Conservation (phyloP, 352 stramenopile species). For the Plasmopara viticola region DNA sequence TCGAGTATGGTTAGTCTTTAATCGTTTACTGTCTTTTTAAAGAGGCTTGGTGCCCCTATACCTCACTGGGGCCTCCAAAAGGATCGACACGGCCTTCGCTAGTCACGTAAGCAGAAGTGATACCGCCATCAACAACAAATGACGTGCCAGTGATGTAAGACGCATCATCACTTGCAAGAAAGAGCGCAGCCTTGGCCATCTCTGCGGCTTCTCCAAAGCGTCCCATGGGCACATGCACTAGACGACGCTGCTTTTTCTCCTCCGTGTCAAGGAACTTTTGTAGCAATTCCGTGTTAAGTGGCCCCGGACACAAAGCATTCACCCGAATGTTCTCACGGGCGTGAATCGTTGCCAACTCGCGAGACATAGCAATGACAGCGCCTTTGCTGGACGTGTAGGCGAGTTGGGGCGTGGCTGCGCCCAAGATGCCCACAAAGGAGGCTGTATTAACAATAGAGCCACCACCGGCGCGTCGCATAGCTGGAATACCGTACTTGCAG, state of each 20-base stretch:
- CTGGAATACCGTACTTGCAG: conserved; percentile 83
- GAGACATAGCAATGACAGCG: conserved; percentile 84
- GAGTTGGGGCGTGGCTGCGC: conserved; percentile 79
- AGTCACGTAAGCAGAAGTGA: conserved; percentile 82
- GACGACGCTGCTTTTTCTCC: conserved; percentile 78
- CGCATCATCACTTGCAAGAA: conserved; percentile 78
- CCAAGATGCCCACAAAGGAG: conserved; percentile 78
- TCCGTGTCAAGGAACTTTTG: conserved; percentile 84
- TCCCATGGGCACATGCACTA: conserved; percentile 86
- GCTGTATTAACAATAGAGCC: conserved; percentile 87
- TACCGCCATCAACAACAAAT: conserved; percentile 85
- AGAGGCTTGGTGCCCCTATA: conserved; percentile 25
- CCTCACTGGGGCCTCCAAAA: conserved; percentile 73
- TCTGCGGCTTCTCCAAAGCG: conserved; percentile 80
- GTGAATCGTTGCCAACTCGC: conserved; percentile 79
- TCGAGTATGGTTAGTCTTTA: too few relatives aligned
- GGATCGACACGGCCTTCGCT: conserved; percentile 73
- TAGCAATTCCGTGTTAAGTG: conserved; percentile 80
- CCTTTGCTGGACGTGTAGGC: conserved; percentile 86
- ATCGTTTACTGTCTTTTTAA: neutral
- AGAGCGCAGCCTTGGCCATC: conserved; percentile 84
- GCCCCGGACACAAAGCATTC: conserved; percentile 79
- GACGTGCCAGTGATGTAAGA: conserved; percentile 85
- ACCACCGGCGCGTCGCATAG: conserved; percentile 65
- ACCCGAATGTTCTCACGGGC: conserved; percentile 85